Evolutionary conservation across 305 asterid genomes (phyloP).

Genomic region (Petunia hybrid): DNA sequence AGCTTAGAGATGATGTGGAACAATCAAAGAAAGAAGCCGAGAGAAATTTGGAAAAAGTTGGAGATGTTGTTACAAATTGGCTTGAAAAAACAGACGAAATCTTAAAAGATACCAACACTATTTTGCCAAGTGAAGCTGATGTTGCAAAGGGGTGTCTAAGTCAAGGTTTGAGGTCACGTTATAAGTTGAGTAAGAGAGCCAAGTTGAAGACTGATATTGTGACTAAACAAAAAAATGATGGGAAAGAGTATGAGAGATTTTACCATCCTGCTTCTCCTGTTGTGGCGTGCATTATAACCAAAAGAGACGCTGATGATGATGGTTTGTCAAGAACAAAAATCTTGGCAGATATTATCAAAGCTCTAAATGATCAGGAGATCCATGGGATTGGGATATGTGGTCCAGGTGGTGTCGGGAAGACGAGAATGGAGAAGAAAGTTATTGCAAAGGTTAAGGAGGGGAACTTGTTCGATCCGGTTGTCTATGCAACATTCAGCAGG

Average conservation of each 20-base stretch:
- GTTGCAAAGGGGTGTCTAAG: conserved; percentile 6
- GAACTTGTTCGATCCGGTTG: conserved; percentile 32
- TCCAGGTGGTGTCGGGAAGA: conserved; percentile 47
- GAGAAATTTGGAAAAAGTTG: conserved; percentile 1
- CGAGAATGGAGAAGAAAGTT: conserved; percentile 36
- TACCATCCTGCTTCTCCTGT: conserved; percentile 18
- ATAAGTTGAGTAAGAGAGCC: conserved; percentile 38
- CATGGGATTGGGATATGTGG: conserved; percentile 42
- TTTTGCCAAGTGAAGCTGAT: neutral
- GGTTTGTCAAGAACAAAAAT: conserved; percentile 38
- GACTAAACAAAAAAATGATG: neutral
- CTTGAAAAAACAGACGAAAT: neutral
- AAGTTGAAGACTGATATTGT: neutral
- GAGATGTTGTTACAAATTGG: conserved; percentile 35
- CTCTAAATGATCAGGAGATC: conserved; percentile 24
- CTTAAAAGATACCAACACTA: neutral
- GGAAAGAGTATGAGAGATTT: conserved; percentile 3
- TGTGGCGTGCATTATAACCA: neutral
- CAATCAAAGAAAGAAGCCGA: neutral
- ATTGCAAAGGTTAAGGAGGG: conserved; percentile 15
- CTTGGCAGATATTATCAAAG: conserved; percentile 29
- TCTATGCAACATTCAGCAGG: conserved; percentile 30
- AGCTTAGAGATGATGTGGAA: neutral
- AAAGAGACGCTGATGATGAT: conserved; percentile 5
- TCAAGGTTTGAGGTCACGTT: conserved; percentile 34